Base-by-base conservation (phyloP, 1,284 basidiomycete species). In the Tilletiaria anomala region DNA sequence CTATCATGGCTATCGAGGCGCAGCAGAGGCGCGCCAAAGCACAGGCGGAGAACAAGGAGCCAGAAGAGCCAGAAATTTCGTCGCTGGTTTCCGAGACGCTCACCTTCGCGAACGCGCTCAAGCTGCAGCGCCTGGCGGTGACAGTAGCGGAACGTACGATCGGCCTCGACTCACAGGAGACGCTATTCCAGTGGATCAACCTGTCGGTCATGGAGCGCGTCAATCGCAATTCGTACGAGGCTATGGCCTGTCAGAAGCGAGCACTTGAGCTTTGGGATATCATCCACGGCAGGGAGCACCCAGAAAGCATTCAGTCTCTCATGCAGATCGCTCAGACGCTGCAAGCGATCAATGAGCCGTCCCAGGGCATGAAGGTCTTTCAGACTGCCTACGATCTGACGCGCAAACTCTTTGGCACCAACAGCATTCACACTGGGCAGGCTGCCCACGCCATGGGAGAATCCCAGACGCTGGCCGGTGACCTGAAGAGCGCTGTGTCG, bases 161-260 rank as follows among this genome's bases (percentile, higher is more conserved):
- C 14, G 75, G 75, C 37, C 56, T 76, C 23, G 74, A 75, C 58
- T 69, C 71, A 48, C 66, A 69, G 35, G 73, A 75, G 50, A 75
- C 75, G 8, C 67, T 73, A 24, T 67, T 68, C 34, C 73, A 73
- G 61, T 76, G 75, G 68, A 70, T 72, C 58, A 73, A 75, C 54
- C 61, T 76, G n/a, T 73, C 74, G 10, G 71, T 75, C 56, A 61
- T 76, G 39, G 71, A 72, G 53, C 73, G 45, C 67, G 72, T 56
- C 56, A 70, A 44, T 64, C 72, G 54, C 40, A 58, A 64, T 43
- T 44, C 48, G 8, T 58, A 69, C 33, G 63, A 69, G 22, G 66
- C 70, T 37, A 61, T 75, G 45, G 65, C 69, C 32, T 71, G 70
- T 54, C 71, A 74, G 56, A 68, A 71, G 40, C 73, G 76, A 48